Conservation (phyloP, 345 rosid genomes). For the Dipteronia dyeriana region DNA sequence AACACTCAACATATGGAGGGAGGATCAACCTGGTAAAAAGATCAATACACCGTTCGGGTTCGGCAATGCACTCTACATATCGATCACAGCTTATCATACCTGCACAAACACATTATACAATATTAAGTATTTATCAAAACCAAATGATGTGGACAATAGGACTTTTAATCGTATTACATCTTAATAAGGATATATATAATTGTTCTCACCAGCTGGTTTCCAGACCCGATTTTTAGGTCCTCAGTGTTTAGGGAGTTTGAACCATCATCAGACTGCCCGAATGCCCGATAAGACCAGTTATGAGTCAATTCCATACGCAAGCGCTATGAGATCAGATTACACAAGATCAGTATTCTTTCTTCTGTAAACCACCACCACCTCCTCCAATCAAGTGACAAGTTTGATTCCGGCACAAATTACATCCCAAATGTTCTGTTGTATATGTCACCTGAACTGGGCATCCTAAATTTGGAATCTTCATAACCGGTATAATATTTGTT, state of each 20-base stretch:
- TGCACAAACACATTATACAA: conserved; percentile 16
- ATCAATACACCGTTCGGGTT: conserved; percentile 9
- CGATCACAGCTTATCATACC: conserved; percentile 29
- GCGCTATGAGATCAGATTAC: conserved; percentile 13
- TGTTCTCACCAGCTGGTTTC: conserved; percentile 38
- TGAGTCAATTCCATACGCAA: conserved; percentile 26
- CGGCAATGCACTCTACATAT: conserved; percentile 10
- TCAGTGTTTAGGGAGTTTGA: conserved; percentile 25
- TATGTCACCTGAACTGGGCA: conserved; percentile 68
- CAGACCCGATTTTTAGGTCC: conserved; percentile 29
- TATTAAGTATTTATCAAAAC: neutral
- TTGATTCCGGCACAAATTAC: conserved; percentile 37
- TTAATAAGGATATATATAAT: neutral
- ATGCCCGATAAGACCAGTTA: conserved; percentile 31
- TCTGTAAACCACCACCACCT: conserved; percentile 21
- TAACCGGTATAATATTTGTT: conserved; percentile 61
- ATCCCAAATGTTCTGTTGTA: conserved; percentile 76
- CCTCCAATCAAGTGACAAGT: conserved; percentile 29
- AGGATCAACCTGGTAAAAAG: conserved; percentile 30
- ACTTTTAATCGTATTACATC: no score
- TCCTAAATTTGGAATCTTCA: conserved; percentile 66
- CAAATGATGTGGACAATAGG: neutral
- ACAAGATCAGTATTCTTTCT: conserved; percentile 14
- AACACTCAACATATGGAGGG: conserved; percentile 27
- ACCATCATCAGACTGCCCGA: conserved; percentile 40